Evolutionary conservation across 768 basidiomycete species (phyloP).

Genomic region (Tricholoma saponaceum): DNA sequence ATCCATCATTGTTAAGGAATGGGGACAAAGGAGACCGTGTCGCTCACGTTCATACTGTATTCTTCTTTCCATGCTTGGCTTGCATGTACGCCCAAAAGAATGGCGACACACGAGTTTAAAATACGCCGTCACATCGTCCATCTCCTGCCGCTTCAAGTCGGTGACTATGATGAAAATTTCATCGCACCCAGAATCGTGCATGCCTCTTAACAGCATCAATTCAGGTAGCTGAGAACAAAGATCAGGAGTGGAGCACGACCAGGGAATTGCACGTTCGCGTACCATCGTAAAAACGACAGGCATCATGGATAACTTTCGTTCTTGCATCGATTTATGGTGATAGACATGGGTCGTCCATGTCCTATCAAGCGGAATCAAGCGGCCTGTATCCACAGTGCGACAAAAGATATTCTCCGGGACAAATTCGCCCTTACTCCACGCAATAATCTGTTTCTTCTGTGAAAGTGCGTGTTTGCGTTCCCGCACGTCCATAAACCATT

Average conservation of each 20-base stretch:
- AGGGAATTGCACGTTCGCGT: slow-evolving; percentile 14
- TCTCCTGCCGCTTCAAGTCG: slow-evolving; percentile 73
- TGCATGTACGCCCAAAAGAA: slow-evolving; percentile 57
- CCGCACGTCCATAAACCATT: slow-evolving; percentile 71
- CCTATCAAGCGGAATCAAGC: slow-evolving; percentile 74
- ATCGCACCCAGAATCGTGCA: slow-evolving; percentile 79
- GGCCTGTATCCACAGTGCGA: slow-evolving; percentile 73
- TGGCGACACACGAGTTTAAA: slow-evolving; percentile 70
- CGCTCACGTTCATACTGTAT: slow-evolving; percentile 70
- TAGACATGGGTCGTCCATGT: slow-evolving; percentile 82
- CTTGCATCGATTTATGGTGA: slow-evolving; percentile 72
- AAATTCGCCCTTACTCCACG: slow-evolving; percentile 71
- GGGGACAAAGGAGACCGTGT: neutral
- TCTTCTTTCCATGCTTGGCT: slow-evolving; percentile 60
- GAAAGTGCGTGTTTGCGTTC: slow-evolving; percentile 58
- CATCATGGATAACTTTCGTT: slow-evolving; percentile 71
- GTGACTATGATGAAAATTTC: slow-evolving; percentile 78
- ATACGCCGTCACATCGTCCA: slow-evolving; percentile 78
- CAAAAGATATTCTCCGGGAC: slow-evolving; percentile 78
- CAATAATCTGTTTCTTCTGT: slow-evolving; percentile 46
- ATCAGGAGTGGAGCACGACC: slow-evolving; percentile 3
- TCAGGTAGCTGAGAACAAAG: slow-evolving; percentile 54
- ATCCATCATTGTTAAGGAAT: neutral
- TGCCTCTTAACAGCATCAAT: slow-evolving; percentile 73
- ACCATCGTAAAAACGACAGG: slow-evolving; percentile 82